A percentile compares a stretch with the other conserved stretches of the same genome.
Conservation (phyloP, 257 asterid species). For the Plantago elongata region DNA sequence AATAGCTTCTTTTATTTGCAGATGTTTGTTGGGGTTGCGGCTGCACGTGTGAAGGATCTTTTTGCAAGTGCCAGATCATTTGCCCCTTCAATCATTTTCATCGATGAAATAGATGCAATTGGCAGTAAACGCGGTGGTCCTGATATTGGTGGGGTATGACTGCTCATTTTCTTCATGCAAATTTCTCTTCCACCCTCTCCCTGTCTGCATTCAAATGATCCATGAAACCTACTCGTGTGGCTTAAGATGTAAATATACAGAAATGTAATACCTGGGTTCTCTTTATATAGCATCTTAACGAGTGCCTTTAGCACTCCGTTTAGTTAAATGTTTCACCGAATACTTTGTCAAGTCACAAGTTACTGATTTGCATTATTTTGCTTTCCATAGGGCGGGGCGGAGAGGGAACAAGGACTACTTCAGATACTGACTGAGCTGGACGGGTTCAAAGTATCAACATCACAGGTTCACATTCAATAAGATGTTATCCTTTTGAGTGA, state of each 20-base stretch:
- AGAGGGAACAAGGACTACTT: conserved; percentile 98
- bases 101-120: conserved; percentile 98
- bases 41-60: conserved; percentile 98
- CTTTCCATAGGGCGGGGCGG: conserved; percentile 86
- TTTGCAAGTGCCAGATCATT: conserved; percentile 92
- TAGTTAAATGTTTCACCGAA: conserved; percentile 8
- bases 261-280: not conserved
- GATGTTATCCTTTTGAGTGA: conserved; percentile 13
- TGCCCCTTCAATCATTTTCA: conserved; percentile 95
- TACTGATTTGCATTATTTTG: conserved; percentile 20
- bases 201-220: conserved; percentile 14
- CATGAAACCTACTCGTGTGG: not conserved
- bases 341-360: conserved; percentile 9
- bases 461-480: conserved; percentile 52
- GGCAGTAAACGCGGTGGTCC: conserved; percentile 99
- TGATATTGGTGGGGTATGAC: conserved; percentile 97
- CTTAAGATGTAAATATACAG: conserved; percentile 4
- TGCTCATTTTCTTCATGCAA: conserved; percentile 10
- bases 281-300: conserved; percentile 2
- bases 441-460: conserved; percentile 89
- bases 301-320: conserved; percentile 8
- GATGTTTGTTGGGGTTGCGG: conserved; percentile 99
- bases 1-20: conserved; percentile 31
- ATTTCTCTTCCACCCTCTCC: conserved; percentile 9
- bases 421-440: conserved; percentile 98